Evolutionary conservation across 1,284 basidiomycete genomes (phyloP), one percentile per base, ranked within the genome.

Genomic region (Flammula alnicola): DNA sequence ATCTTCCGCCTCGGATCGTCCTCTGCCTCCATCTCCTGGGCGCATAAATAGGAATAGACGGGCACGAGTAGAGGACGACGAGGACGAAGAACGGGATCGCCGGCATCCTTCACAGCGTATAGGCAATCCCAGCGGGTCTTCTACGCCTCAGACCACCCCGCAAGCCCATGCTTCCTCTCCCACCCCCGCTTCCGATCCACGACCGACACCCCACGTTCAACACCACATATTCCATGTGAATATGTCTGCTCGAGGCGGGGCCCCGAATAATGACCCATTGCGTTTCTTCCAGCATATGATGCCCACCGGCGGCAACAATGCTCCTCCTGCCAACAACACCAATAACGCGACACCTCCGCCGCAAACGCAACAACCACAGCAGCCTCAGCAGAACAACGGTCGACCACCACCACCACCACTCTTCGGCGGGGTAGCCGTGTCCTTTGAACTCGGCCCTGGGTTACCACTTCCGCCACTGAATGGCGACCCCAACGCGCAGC

Each of bases 41-140:
- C 51, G 14, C 39, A 46, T 23, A 17, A 62, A 67, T 20, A 62
- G 60, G 14, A 76, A 67, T 41, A 62, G 80, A 22, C 74, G 81
- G 14, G 70, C 75, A 22, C 67, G 81, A 26, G 76, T 80, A 4
- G 76, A 81, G 10, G 78, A 81, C 44, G 81, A 83, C 49, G 69
- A 72, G 12, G 81, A 83, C 57, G 69, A 73, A 5, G 79, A 77
- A 10, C 66, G 81, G 35, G 81, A 83, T 61, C 73, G 80, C 41
- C 72, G 82, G 51, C 81, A 83, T 57, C 81, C 81, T n/a, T 78
- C 76, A n/a, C 70, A 79, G 58, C 75, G 80, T 33, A 63, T 69
- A 20, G 57, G 54, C 49, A 59, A 49, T 36, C 46, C 57, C 43
- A 44, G 51, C 42, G 50, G 44, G 10, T 30, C 38, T 7, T 5